Conservation (phyloP, 179 eudicot genomes). For the Carnegiea gigantea region DNA sequence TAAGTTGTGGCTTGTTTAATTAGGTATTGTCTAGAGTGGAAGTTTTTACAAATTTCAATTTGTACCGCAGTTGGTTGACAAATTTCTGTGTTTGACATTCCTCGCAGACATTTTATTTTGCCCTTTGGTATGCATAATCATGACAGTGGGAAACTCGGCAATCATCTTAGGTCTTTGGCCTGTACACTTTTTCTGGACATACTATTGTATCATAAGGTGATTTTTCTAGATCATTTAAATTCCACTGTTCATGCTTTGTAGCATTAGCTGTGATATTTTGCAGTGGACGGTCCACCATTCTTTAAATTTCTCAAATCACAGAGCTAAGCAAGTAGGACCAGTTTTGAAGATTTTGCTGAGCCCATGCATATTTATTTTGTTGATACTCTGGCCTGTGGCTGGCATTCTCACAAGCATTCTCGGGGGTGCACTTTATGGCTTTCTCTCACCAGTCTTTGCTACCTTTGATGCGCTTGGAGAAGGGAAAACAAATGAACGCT, state of each 20-base stretch:
- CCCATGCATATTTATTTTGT: slow-evolving; percentile 37
- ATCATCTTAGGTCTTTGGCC: slow-evolving; percentile 89
- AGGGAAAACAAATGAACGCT: slow-evolving; percentile 60
- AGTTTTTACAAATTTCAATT: too few species aligned
- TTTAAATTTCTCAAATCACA: slow-evolving; percentile 30
- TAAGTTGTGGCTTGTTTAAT: too few species aligned
- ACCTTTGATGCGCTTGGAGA: slow-evolving; percentile 84
- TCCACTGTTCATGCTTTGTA: background rate
- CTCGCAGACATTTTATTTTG: slow-evolving; percentile 68
- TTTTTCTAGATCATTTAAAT: slow-evolving; percentile 14
- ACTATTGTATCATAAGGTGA: slow-evolving; percentile 64
- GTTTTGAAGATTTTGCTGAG: slow-evolving; percentile 72
- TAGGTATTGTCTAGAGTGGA: too few species aligned
- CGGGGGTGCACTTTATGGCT: slow-evolving; percentile 78
- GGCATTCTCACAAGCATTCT: slow-evolving; percentile 56
- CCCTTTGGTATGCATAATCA: slow-evolving; percentile 64
- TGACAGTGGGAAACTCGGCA: slow-evolving; percentile 57
- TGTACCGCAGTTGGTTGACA: background rate
- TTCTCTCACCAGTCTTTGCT: slow-evolving; percentile 82
- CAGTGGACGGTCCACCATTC: background rate
- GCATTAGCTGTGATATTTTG: background rate
- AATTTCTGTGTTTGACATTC: slow-evolving; percentile 14
- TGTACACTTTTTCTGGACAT: slow-evolving; percentile 64
- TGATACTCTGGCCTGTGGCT: slow-evolving; percentile 62
- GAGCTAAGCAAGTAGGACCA: slow-evolving; percentile 80